Conservation (phyloP, 306 rosid genomes). For the Dalbergia oliveri region DNA sequence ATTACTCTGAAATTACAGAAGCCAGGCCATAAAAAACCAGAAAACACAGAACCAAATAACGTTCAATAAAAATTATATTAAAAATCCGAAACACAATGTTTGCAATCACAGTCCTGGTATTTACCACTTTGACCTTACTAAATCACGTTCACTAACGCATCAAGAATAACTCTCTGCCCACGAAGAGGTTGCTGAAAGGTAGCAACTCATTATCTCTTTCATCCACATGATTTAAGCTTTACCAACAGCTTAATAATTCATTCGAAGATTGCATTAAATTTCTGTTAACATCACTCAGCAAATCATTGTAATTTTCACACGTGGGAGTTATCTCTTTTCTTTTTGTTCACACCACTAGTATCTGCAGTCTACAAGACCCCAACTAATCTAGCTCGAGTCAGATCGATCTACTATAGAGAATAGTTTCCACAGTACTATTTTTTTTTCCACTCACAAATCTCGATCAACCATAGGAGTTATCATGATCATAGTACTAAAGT, state of each 20-base stretch:
- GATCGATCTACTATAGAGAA: not conserved
- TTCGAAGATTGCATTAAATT: not conserved
- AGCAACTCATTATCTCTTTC: not conserved
- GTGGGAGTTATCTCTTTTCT: not conserved
- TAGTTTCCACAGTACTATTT: not conserved
- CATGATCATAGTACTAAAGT: too few species aligned
- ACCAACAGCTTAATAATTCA: not conserved
- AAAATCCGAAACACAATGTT: not conserved
- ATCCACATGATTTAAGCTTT: not conserved
- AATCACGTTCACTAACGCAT: not conserved
- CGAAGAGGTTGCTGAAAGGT: not conserved
- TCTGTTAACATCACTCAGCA: not conserved
- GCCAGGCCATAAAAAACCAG: slow-evolving; percentile 40
- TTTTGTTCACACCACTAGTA: not conserved
- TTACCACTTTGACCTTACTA: not conserved
- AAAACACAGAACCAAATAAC: not conserved
- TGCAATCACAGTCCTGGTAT: not conserved
- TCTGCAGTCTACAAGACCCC: not conserved
- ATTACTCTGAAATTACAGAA: slow-evolving; percentile 78
- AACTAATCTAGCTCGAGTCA: not conserved
- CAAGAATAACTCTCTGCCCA: not conserved
- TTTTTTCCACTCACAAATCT: not conserved
- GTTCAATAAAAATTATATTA: not conserved
- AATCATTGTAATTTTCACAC: not conserved
- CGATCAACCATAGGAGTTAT: not conserved